Conservation (phyloP, 495 filamentous ascomycete species). For the Aspergillus kassunensis region DNA sequence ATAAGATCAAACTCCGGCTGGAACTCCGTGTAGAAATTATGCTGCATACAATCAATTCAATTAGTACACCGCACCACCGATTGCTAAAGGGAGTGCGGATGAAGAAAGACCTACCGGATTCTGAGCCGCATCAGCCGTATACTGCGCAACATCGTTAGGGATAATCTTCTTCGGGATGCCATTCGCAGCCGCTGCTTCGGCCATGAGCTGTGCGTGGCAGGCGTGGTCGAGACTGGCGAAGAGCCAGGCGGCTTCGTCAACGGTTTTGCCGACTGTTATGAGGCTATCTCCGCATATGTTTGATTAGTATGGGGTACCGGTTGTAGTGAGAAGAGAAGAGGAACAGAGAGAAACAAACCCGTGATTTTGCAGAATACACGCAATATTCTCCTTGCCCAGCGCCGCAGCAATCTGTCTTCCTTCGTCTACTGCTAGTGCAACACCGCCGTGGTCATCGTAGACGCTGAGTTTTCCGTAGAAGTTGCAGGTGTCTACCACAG, state of each 20-base stretch:
- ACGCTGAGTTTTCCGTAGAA: conserved; percentile 51
- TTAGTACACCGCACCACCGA: background rate
- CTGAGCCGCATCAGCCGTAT: conserved; percentile 38
- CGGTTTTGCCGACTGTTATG: conserved; percentile 58
- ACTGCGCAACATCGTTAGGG: conserved; percentile 31
- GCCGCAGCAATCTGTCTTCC: conserved; percentile 55
- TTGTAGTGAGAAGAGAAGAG: background rate
- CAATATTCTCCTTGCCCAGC: conserved; percentile 59
- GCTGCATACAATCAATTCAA: conserved; percentile 23
- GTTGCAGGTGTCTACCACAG: conserved; percentile 49
- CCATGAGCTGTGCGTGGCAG: conserved; percentile 63
- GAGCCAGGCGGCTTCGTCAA: conserved; percentile 67
- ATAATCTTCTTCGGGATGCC: conserved; percentile 56
- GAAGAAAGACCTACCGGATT: conserved; percentile 30
- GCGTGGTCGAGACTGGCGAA: conserved; percentile 63
- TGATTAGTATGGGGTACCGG: no score
- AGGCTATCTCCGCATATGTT: conserved; percentile 28
- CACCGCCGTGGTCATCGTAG: conserved; percentile 50
- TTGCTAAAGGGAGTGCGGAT: background rate
- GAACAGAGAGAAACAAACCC: conserved; percentile 38
- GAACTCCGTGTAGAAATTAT: conserved; percentile 45
- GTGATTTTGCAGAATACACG: conserved; percentile 64
- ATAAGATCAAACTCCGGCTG: conserved; percentile 44
- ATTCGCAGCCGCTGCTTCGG: conserved; percentile 57
- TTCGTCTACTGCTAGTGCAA: conserved; percentile 61